A percentile compares a stretch with the other conserved stretches of the same genome.
These are phyloP conservation scores for Saksenaea oblongispora DNA, from an alignment of 371 early-diverging fungal genomes.

Conservation along the genomic window DNA sequence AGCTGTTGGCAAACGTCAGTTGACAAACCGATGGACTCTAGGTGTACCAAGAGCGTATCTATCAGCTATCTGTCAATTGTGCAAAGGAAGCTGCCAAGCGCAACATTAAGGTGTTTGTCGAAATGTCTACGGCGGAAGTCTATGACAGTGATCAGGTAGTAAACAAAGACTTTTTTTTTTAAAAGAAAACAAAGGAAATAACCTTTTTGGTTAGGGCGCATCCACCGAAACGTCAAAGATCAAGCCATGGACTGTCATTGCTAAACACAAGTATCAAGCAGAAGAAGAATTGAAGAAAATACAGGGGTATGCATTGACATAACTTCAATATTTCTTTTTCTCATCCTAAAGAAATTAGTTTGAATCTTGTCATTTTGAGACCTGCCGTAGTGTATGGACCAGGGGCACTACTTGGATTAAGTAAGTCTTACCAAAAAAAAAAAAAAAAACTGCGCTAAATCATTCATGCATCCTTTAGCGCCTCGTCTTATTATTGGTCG, in stretches of 20 bases:
- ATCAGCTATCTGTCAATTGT: slow-evolving; percentile 68
- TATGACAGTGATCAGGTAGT: slow-evolving; percentile 73
- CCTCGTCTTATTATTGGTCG: slow-evolving; percentile 91
- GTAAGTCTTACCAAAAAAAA: slow-evolving; percentile 40
- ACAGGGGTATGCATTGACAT: slow-evolving; percentile 40
- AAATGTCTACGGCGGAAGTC: slow-evolving; percentile 87
- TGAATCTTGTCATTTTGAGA: slow-evolving; percentile 82
- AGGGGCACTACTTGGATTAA: slow-evolving; percentile 74
- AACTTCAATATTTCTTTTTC: neutral
- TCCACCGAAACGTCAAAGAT: slow-evolving; percentile 71
- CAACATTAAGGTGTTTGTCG: slow-evolving; percentile 73
- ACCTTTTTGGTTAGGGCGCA: slow-evolving; percentile 52
- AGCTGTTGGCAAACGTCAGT: neutral
- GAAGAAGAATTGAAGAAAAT: slow-evolving; percentile 76
- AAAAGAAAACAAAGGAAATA: neutral
- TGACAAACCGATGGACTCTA: slow-evolving; percentile 8
- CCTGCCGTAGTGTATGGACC: slow-evolving; percentile 92
- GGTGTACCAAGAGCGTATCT: slow-evolving; percentile 87
- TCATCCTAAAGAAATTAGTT: slow-evolving; percentile 26
- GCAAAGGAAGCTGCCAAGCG: slow-evolving; percentile 84
- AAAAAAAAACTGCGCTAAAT: neutral
- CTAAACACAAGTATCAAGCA: slow-evolving; percentile 77
- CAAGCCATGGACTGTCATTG: slow-evolving; percentile 85
- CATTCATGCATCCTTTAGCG: slow-evolving; percentile 44
- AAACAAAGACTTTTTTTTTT: neutral